Conservation (phyloP, 108 stramenopile genomes). For the Cyclotella baltica region DNA sequence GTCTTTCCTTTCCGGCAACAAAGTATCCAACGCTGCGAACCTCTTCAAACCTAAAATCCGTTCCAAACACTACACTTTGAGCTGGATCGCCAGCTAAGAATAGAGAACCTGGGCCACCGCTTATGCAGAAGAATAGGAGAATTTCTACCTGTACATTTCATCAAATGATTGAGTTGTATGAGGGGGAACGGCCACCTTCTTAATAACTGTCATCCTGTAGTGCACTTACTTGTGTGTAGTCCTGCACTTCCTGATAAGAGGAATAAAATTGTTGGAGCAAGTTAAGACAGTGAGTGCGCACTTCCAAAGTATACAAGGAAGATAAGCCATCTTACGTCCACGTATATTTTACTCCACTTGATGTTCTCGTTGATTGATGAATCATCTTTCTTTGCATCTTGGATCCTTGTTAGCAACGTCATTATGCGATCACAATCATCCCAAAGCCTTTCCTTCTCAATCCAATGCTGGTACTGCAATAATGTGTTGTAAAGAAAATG, state of each 20-base stretch:
- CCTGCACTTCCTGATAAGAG: conserved; percentile 45
- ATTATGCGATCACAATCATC: conserved; percentile 63
- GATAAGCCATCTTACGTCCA: conserved; percentile 18
- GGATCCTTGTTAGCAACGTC: conserved; percentile 3
- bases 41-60: conserved; percentile 71
- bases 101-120: conserved; percentile 43
- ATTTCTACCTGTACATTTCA: too few relatives aligned
- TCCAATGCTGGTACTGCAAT: conserved; percentile 43
- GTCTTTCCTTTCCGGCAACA: conserved; percentile 33
- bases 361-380: conserved; percentile 9
- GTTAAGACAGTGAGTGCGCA: neutral
- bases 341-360: conserved; percentile 20
- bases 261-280: neutral
- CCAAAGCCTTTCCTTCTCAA: conserved; percentile 48
- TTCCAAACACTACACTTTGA: conserved; percentile 65
- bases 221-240: conserved; percentile 65
- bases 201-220: too few relatives aligned
- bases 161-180: too few relatives aligned
- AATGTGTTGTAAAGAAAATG: conserved; percentile 48
- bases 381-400: neutral
- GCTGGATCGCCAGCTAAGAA: conserved; percentile 70
- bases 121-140: conserved; percentile 55
- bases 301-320: neutral
- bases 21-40: conserved; percentile 53
- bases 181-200: too few relatives aligned